Evolutionary conservation across 2,329 filamentous ascomycete genomes (phyloP).

Genomic region (Botrytis aclada): DNA sequence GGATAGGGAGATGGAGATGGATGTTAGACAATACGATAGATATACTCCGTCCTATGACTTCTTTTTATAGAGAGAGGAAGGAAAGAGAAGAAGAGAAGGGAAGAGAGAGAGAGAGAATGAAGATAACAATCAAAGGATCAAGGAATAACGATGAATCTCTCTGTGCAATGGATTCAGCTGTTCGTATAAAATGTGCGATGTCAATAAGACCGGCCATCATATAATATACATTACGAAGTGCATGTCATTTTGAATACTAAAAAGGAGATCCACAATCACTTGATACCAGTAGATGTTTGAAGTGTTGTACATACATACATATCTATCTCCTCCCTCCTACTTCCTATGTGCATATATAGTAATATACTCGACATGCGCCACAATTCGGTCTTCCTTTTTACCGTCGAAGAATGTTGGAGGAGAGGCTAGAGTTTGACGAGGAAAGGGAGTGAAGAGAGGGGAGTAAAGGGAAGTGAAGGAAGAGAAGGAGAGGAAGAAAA

Average conservation of each 20-base stretch:
- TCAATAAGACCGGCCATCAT: neutral
- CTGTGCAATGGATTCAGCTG: neutral
- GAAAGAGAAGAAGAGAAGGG: neutral
- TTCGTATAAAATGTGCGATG: neutral
- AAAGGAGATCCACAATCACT: neutral
- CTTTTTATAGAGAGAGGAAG: neutral
- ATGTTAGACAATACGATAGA: neutral
- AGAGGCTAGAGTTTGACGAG: neutral
- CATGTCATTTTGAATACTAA: neutral
- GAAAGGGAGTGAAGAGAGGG: neutral
- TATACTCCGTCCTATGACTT: neutral
- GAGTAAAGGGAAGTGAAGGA: neutral
- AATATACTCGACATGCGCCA: neutral
- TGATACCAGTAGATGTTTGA: neutral
- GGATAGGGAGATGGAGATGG: neutral
- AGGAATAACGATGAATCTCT: neutral
- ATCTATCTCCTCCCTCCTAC: no score
- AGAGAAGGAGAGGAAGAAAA: neutral
- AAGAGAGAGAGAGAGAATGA: neutral
- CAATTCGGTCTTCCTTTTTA: neutral
- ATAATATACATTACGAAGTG: no score
- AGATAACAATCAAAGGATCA: neutral
- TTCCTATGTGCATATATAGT: no score
- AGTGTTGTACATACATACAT: slow-evolving; percentile 10
- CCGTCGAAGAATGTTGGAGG: neutral